Base-by-base conservation (phyloP, 2,329 filamentous ascomycete species). In the Venturia oleaginea region DNA sequence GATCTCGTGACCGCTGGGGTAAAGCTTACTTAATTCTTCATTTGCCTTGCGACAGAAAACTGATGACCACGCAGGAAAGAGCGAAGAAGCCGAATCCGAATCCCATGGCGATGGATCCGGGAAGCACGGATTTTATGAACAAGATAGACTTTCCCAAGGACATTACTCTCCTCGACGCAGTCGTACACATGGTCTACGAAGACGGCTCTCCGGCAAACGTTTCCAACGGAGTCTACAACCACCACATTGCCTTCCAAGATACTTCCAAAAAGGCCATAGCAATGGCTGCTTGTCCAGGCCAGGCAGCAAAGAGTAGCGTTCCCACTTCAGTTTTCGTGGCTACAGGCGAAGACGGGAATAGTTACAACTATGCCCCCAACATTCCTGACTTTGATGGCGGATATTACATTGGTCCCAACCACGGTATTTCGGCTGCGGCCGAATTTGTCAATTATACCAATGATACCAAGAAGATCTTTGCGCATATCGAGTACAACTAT, bases 391-490 rank as follows among this genome's bases (percentile, higher is more conserved):
- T 60, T 13, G 38, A 60, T 27, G 30, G 57, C 32, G 60, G 60
- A 43, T 62, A 48, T 30, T 62, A 62, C 19, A 48, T 62, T 62
- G 60, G 60, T 15, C 22, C 37, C 19, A 48, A 42, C 22, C 10
- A 62, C 11, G 42, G 22, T n/a, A 27, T 48, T 13, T 32, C 24
- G 7, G 42, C n/a, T 42, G 10, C 13, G 22, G 60, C 38, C 15
- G 60, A 62, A 19, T 11, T 62, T n/a, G 34, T 62, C 42, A 62
- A 62, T n/a, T 48, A 48, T 17, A 48, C 60, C 15, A 48, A 62
- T 22, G 34, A 62, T 13, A 48, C 60, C 7, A 62, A 62, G 42
- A 62, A 27, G 22, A 30, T 62, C n/a, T 62, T n/a, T 30, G 27
- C 38, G 19, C 48, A 19, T 17, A 13, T 19, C 4, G 57, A 38